phyloP scores from a whole-genome alignment of 257 asterid genomes.

The Ajuga chamaepitys region DNA sequence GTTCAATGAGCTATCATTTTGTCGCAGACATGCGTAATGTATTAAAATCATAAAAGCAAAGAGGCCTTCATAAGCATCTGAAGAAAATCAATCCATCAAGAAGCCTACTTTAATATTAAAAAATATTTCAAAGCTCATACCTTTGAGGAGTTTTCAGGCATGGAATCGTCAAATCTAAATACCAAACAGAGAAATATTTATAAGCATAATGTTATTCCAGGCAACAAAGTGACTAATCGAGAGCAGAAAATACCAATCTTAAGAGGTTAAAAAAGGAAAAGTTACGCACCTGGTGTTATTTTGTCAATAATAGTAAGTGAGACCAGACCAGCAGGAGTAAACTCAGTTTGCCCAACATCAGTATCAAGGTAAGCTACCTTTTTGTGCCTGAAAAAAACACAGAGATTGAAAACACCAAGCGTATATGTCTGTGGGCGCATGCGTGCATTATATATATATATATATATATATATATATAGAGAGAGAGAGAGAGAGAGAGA shows the following conservation, averaged over 20 bases:
- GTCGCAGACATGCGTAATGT: neutral
- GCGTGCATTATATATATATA: too few relatives aligned
- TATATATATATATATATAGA: too few relatives aligned
- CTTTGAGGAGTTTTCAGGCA: conserved; percentile 92
- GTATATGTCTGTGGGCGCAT: too few relatives aligned
- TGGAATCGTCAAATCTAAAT: conserved; percentile 65
- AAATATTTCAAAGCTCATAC: conserved; percentile 26
- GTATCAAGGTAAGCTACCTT: conserved; percentile 92
- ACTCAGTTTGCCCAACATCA: conserved; percentile 96
- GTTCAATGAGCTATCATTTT: too few relatives aligned
- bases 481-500: too few relatives aligned
- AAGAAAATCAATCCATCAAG: too few relatives aligned
- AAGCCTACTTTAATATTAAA: too few relatives aligned
- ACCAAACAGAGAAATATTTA: conserved; percentile 8
- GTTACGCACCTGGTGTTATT: conserved; percentile 50
- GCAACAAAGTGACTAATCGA: conserved; percentile 5
- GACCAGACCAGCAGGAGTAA: conserved; percentile 85
- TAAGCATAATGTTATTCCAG: neutral
- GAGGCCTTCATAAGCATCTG: neutral
- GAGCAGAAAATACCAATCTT: neutral
- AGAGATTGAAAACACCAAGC: neutral
- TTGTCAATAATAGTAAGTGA: conserved; percentile 71
- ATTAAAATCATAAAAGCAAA: neutral
- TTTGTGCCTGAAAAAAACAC: conserved; percentile 49
- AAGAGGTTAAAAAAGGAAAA: neutral